Evolutionary conservation across 164 flowering plant species (phyloP), one percentile per base, ranked within the genome.

Genomic region (Magnolia officinalis): DNA sequence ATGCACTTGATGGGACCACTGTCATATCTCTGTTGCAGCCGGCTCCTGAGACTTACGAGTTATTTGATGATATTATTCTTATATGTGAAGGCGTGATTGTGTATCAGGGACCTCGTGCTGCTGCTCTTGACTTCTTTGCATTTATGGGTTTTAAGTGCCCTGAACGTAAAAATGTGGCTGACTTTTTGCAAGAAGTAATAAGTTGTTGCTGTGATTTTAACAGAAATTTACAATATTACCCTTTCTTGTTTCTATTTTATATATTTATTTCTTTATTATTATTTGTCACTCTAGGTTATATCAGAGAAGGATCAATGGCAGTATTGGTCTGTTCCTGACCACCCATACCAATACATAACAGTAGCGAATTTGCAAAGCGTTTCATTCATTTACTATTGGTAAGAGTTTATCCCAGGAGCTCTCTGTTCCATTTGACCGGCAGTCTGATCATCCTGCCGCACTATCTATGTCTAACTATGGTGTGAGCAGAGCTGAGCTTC

Each of bases 301-400:
- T 96, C 99, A 31, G 87, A 85, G 87, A 96, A 96, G 80, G 99
- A 96, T 82, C 99, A 96, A 80, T 89, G 88, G 87, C 99, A 96
- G 84, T 96, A 96, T 76, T 94, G 99, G 99, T 86, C 91, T 74
- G 82, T 72, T 79, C 84, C 79, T 72, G 83, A 81, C 50, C 83
- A 86, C 21, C 91, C 96, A 65, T 91, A 96, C 72, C 88, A 82
- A 21, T 91, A 90, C 71, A 79, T 93, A 72, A 87, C 98, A 18
- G 94, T 86, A 37, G 82, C 67, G 75, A 89, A 79, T 94, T 96
- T 90, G 91, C 88, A 93, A 96, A 85, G 90, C 94, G 68, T 94
- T 96, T 81, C 88, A 85, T 10, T 86, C 89, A 55, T 90, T 82
- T 80, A 89, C 71, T 64, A 77, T 79, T 67, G 99, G 98, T 23